Base-by-base conservation (phyloP, 176 grass and related monocot genomes). In the Triticum turgidum region DNA sequence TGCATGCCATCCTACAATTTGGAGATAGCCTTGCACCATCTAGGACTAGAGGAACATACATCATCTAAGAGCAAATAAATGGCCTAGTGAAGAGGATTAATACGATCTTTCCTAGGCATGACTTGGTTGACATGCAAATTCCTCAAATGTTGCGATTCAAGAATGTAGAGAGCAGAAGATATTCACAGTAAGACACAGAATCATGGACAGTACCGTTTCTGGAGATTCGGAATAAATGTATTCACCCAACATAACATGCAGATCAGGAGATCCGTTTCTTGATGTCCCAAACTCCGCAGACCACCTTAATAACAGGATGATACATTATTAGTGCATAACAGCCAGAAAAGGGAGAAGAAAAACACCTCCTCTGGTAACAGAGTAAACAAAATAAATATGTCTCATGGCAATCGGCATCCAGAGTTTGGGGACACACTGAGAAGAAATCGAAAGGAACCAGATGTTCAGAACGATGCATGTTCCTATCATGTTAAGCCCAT, bases 161-260 rank as follows among this genome's bases (percentile, higher is more conserved):
- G 73, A 54, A 76, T 76, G 73, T 9, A 76, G 4, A 24, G 42
- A 76, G 24, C 24, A 84, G 27, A 70, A 77, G 29, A 72, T 62
- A 83, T 78, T 18, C 33, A 80, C 34, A 73, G 58, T 65, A 17
- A 84, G 85, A 47, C 81, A 76, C 71, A 45, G 70, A 91, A 65
- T 63, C 61, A 34, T 32, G 34, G 70, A 67, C 62, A 94, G 87
- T 96, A 98, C 97, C 90, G 90, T 86, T 69, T 98, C 97, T 86
- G 94, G 94, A 83, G 93, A 94, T 92, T 98, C 94, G 25, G 88
- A 92, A 89, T 92, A 98, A 67, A 98, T 79, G 66, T 92, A 98
- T 85, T 98, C 97, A 38, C 92, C 94, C 83, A 98, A 86, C 97
- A 98, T 96, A 76, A 89, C 97, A 77, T 98, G 94, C 47, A 98